phyloP scores from a whole-genome alignment of 148 eudicot genomes.

The Vaccinium vitisidaea region DNA sequence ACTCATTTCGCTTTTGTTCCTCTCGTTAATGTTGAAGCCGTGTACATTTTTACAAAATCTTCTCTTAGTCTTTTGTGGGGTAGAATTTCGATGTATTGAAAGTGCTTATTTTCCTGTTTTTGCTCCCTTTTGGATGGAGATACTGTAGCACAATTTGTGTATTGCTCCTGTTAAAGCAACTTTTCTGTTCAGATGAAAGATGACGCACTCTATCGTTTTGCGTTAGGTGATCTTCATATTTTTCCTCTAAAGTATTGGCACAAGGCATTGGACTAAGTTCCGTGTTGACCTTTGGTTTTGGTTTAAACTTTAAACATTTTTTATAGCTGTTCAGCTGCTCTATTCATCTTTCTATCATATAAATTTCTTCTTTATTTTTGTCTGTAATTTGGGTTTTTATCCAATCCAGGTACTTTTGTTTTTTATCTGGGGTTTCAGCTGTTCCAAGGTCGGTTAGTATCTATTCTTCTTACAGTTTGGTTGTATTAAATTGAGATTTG shows the following conservation, averaged over 20 bases:
- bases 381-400: conserved; percentile 20
- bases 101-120: background rate
- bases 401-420: conserved; percentile 63
- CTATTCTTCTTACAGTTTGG: background rate
- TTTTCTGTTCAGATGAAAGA: background rate
- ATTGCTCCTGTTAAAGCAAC: background rate
- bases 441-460: conserved; percentile 72
- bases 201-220: background rate
- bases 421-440: conserved; percentile 75
- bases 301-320: background rate
- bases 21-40: background rate
- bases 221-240: background rate
- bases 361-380: background rate
- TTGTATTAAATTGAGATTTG: background rate
- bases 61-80: background rate
- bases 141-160: background rate
- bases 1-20: background rate
- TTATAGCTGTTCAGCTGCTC: background rate
- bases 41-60: background rate
- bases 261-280: conserved; percentile 13
- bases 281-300: background rate
- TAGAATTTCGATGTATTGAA: background rate
- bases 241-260: background rate
- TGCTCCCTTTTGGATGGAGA: background rate
- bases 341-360: background rate